Evolutionary conservation across 192 early-diverging fungal species (phyloP), one percentile per base, ranked within the genome.

Genomic region (Obelidium mucronatum): DNA sequence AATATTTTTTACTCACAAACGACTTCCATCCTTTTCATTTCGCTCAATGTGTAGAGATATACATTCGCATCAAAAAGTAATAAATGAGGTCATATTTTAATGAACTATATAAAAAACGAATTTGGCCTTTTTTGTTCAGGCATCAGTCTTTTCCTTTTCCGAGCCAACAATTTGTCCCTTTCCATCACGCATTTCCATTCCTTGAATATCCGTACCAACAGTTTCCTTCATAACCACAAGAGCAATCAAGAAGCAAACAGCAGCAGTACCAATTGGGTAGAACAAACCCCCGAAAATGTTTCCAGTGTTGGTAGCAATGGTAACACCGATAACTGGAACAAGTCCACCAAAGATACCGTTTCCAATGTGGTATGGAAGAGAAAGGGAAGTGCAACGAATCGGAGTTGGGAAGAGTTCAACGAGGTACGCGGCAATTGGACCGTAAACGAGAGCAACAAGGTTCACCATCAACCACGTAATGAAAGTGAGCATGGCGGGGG

Each of bases 281-380:
- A 52, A 80, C 19, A 79, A 3, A 31, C 78, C 78, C n/a, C 60
- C 77, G 42, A 79, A 59, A 2, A 40, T 75, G 37, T 59, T 79
- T 0, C 73, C 74, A 22, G 78, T 79, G 15, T 19, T 24, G 11
- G 40, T 22, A 22, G 39, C 42, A 2, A 79, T 22, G 26, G 63
- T 31, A 37, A 64, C 59, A 22, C 30, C 77, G 26, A 79, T 33
- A 2, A 79, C 64, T 4, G 78, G 78, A 22, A 69, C 59, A 17
- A 79, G 13, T 0, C 78, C 78, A 51, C 78, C 74, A 80, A 79
- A 67, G 24, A 79, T 71, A 6, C 78, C 78, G n/a, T 74, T 79
- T 30, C 76, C 75, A 63, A 78, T 63, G 24, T 75, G 19, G 67
- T 70, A 62, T 60, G 77, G 77, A n/a, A 79, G n/a, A 0, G 76